These are phyloP conservation scores for Podosphaera aphanis DNA, from an alignment of 2,329 filamentous ascomycete species.

Conservation along the genomic window DNA sequence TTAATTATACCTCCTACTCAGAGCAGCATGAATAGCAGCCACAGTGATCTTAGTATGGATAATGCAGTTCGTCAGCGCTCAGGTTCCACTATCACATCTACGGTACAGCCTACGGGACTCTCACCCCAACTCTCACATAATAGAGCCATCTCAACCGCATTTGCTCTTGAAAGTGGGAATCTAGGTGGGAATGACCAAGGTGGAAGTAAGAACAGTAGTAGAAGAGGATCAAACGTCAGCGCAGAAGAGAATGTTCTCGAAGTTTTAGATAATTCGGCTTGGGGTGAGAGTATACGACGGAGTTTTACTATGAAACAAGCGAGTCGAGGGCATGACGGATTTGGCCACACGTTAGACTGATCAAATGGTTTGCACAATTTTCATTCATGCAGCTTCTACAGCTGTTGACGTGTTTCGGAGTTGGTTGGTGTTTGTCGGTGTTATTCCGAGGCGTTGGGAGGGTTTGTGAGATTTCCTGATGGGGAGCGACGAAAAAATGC, in stretches of 20 bases:
- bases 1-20: not conserved
- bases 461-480: too few species aligned
- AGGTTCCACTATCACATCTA: constrained; percentile 3
- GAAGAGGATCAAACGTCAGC: constrained; percentile 42
- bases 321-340: constrained; percentile 4
- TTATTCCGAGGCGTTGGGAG: not conserved
- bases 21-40: constrained; percentile 3
- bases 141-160: constrained; percentile 17
- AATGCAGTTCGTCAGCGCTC: constrained; percentile 8
- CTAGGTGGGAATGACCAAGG: constrained; percentile 7
- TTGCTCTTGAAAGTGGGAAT: constrained; percentile 13
- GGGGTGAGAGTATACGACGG: constrained; percentile 77
- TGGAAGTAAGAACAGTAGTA: constrained; percentile 19
- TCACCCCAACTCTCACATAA: constrained; percentile 14
- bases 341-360: constrained; percentile 2
- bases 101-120: constrained; percentile 2
- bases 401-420: not conserved
- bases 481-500: too few species aligned
- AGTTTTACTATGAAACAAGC: constrained; percentile 50
- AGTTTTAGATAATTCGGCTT: constrained; percentile 70
- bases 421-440: not conserved
- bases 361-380: constrained; percentile 5
- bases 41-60: constrained; percentile 13
- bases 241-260: constrained; percentile 59
- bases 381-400: constrained; percentile 1